Conservation (phyloP, 495 filamentous ascomycete species). For the Bathelium albidoporum region DNA sequence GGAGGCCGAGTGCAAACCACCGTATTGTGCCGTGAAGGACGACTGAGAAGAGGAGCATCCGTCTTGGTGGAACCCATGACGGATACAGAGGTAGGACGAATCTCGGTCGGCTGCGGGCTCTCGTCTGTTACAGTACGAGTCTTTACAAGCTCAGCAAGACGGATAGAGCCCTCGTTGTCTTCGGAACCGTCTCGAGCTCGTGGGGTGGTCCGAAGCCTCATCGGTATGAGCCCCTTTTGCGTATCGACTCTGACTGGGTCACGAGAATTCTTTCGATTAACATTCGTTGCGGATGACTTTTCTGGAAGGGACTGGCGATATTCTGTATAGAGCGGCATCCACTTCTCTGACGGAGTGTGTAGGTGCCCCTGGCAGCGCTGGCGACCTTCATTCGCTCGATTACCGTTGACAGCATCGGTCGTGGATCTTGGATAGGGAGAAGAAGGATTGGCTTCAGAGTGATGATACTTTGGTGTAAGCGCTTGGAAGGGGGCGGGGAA, state of each 20-base stretch:
- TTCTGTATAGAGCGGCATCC: background rate
- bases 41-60: background rate
- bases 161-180: background rate
- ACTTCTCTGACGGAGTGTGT: background rate
- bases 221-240: background rate
- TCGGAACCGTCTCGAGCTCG: background rate
- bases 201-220: background rate
- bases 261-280: background rate
- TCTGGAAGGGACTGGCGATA: background rate
- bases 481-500: background rate
- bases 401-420: background rate
- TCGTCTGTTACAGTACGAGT: background rate
- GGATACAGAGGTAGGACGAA: background rate
- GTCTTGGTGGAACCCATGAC: background rate
- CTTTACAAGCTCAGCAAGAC: background rate
- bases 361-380: background rate
- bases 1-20: background rate
- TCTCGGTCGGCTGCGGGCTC: background rate
- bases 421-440: background rate
- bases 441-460: background rate
- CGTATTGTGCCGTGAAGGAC: background rate
- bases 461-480: background rate
- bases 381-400: background rate
- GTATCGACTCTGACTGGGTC: background rate
- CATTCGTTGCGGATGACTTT: background rate